phyloP scores from a whole-genome alignment of 805 yeast species.

The Candida berthetii region DNA sequence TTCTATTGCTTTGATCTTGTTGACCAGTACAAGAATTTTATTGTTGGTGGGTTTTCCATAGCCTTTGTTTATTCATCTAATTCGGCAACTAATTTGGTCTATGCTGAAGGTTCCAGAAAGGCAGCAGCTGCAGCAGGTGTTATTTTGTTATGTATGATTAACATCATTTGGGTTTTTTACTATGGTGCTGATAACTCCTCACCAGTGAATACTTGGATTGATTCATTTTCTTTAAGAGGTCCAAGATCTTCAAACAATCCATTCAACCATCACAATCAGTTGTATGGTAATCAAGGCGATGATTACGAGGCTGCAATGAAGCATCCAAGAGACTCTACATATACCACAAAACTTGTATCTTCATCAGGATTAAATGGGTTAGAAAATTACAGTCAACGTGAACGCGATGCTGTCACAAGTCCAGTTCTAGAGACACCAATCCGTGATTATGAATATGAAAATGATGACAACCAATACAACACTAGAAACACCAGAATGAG shows the following conservation, averaged over 20 bases:
- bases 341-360: conserved; percentile 29
- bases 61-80: conserved; percentile 84
- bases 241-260: conserved; percentile 28
- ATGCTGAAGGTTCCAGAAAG: conserved; percentile 53
- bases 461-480: too few relatives aligned
- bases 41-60: conserved; percentile 39
- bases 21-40: conserved; percentile 57
- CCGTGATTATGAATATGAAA: conserved; percentile 2
- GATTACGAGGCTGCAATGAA: neutral
- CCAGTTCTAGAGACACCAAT: conserved; percentile 10
- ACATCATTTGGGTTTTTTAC: conserved; percentile 80
- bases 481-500: conserved; percentile 10
- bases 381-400: conserved; percentile 38
- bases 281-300: conserved; percentile 1
- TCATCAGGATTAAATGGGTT: conserved; percentile 56
- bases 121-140: conserved; percentile 94
- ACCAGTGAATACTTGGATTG: conserved; percentile 80
- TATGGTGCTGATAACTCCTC: conserved; percentile 88
- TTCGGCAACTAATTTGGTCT: conserved; percentile 74
- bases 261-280: conserved; percentile 10
- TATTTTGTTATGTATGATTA: conserved; percentile 73
- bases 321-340: conserved; percentile 8
- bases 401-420: conserved; percentile 9
- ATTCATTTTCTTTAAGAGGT: conserved; percentile 65
- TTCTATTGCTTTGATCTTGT: conserved; percentile 57